Base-by-base conservation (phyloP, 2,329 filamentous ascomycete species). In the Eutypa lata region DNA sequence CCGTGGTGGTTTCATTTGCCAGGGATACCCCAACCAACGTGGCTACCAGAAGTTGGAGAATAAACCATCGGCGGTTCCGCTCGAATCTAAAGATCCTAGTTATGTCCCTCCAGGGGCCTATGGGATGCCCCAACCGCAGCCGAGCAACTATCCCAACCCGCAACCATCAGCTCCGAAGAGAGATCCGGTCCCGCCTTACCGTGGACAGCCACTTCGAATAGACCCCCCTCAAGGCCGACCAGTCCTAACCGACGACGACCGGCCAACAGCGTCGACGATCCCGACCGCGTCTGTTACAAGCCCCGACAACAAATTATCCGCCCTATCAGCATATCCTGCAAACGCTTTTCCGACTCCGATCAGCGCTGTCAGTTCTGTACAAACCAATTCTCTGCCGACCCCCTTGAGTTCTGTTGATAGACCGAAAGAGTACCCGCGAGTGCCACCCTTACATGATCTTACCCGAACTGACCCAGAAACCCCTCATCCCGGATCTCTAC, bases 1-100 rank as follows among this genome's bases (percentile, higher is more conserved):
- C 52, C 88, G 91, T 56, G 93, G 94, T 44, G 90, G 90, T 16
- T 97, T 97, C 69, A 77, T 90, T 33, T 99, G 94, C 69, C 88
- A 90, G 61, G 94, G 94, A 49, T 99, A 99, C 72, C 89, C 89
- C 66, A 89, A 89, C 51, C 86, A 89, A 61, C 83, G 90, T 63
- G 85, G 86, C 49, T 94, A 89, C 86, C 84, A 88, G 58, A 95
- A 93, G 71, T 84, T 87, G 31, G 86, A 88, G 55, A 85, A 74
- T 65, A 85, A 88, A 61, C 82, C 86, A 61, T 73, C 79, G 48
- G 82, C 86, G 48, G 81, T 92, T 60, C 89, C 88, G 54, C 80
- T 96, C 48, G 90, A 95, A 71, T 92, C 91, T 19, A 96, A 95
- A 71, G 90, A 92, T 59, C 80, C 82, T 0, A 81, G 72, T 53